Base-by-base conservation (phyloP, 805 yeast genomes). In the Candida pini region DNA sequence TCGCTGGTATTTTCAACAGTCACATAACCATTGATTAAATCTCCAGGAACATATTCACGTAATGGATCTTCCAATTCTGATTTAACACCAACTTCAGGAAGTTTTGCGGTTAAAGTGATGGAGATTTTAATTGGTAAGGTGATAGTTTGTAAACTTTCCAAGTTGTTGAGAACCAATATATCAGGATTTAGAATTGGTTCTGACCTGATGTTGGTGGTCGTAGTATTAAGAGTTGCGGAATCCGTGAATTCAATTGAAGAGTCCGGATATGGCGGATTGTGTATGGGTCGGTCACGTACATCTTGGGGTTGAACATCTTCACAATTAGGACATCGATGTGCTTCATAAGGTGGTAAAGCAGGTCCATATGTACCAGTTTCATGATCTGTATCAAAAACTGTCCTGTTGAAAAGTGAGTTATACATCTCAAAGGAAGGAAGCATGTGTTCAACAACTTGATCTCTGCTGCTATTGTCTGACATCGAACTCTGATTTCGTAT, bases 351-450 rank as follows among this genome's bases (percentile, higher is more conserved):
- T 13, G 8, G 5, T 22, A 13, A 22, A 7, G 25, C 4, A 12
- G 13, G 25, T 5, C n/a, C 8, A 22, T 22, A 12, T 22, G 25
- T 13, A 22, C 8, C 5, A 12, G 25, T 22, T 12, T 13, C 25
- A 12, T 12, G n/a, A 22, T 4, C 25, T 22, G 25, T 22, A 5
- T 22, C 25, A 22, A 22, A 22, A 7, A 22, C 25, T 5, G 13
- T 22, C n/a, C 25, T 12, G n/a, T 22, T 22, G 25, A 22, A 7
- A 12, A 22, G 25, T 22, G 8, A 5, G 8, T 74, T 77, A 47
- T 76, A 78, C 78, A 80, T 74, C 41, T 78, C 82, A 48, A 78
- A 80, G 0, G 85, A 76, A 0, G 86, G 88, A 23, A 80, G 53
- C 2, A 79, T 71, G 45, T 79, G 85, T 28, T 44, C 48, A n/a